Percentiles rank a stretch among this genome's conserved stretches.
Conservation (phyloP, 768 basidiomycete genomes). For the Clitopilus passeckerianus region DNA sequence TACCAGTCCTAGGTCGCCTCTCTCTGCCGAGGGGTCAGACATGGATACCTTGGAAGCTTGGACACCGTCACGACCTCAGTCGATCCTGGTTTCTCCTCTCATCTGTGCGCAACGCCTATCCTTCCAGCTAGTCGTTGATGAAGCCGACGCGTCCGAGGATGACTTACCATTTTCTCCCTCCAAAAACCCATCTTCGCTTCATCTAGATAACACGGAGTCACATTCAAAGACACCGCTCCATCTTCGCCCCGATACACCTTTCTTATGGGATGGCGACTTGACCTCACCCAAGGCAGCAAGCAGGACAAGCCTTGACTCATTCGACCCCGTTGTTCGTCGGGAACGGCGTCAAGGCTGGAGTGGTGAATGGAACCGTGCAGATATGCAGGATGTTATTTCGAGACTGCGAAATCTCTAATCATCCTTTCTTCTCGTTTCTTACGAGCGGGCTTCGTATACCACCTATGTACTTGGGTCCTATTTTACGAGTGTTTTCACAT, state of each 20-base stretch:
- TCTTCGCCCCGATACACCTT: slow-evolving; percentile 9
- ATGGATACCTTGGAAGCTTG: neutral
- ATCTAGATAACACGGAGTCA: neutral
- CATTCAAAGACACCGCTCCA: slow-evolving; percentile 4
- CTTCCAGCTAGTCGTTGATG: slow-evolving; percentile 1
- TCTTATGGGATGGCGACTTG: slow-evolving; percentile 4
- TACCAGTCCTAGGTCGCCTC: neutral
- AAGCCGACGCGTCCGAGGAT: neutral
- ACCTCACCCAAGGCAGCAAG: neutral
- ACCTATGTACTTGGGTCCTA: neutral
- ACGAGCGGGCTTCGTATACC: neutral
- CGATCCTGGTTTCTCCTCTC: slow-evolving; percentile 7
- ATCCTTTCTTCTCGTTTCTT: neutral
- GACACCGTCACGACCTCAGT: neutral
- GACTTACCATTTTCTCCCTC: slow-evolving; percentile 1
- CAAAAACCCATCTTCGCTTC: neutral
- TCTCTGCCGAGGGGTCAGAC: neutral
- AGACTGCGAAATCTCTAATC: slow-evolving; percentile 14
- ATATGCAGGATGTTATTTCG: slow-evolving; percentile 20
- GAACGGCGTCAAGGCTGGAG: slow-evolving; percentile 20
- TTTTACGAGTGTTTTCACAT: neutral
- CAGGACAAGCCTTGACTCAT: neutral
- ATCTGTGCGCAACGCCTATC: slow-evolving; percentile 6
- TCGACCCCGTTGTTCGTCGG: slow-evolving; percentile 4
- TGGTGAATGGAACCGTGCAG: slow-evolving; percentile 21